These are phyloP conservation scores for Cyphellophora attinorum DNA, from an alignment of 2,329 filamentous ascomycete species.

Conservation along the genomic window DNA sequence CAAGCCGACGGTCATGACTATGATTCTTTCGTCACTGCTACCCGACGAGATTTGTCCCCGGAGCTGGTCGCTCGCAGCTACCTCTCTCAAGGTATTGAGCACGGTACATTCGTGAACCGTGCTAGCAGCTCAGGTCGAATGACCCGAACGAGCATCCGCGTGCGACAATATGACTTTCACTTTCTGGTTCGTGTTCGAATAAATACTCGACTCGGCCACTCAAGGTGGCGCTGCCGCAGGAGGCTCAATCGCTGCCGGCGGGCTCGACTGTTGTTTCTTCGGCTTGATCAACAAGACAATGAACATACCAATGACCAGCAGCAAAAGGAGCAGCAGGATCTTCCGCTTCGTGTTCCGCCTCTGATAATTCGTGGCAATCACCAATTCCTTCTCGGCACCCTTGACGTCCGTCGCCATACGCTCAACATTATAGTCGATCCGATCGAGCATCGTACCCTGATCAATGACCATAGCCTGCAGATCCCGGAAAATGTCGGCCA, in stretches of 20 bases:
- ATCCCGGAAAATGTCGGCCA: constrained; percentile 94
- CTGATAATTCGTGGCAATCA: constrained; percentile 70
- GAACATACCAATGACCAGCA: constrained; percentile 78
- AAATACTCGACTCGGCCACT: no score
- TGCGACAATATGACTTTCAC: no score
- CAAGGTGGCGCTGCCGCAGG: neutral
- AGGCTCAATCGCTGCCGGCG: constrained; percentile 1
- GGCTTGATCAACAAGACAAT: constrained; percentile 77
- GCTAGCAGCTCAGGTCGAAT: no score
- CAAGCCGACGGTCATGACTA: no score
- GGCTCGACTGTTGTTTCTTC: constrained; percentile 42
- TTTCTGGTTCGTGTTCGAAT: no score
- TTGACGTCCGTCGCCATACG: constrained; percentile 90
- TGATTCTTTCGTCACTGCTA: no score
- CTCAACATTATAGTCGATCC: constrained; percentile 97
- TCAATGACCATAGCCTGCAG: constrained; percentile 92
- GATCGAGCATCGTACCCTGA: constrained; percentile 81
- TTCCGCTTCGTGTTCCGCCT: constrained; percentile 81
- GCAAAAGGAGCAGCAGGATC: constrained; percentile 76
- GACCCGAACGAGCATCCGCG: no score
- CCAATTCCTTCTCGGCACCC: constrained; percentile 83
- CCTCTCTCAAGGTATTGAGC: no score
- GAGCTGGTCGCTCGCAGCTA: no score
- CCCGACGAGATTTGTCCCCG: no score
- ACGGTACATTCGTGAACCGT: no score